These are phyloP conservation scores for Eutrema japonicum DNA, from an alignment of 345 rosid species.

Conservation along the genomic window DNA sequence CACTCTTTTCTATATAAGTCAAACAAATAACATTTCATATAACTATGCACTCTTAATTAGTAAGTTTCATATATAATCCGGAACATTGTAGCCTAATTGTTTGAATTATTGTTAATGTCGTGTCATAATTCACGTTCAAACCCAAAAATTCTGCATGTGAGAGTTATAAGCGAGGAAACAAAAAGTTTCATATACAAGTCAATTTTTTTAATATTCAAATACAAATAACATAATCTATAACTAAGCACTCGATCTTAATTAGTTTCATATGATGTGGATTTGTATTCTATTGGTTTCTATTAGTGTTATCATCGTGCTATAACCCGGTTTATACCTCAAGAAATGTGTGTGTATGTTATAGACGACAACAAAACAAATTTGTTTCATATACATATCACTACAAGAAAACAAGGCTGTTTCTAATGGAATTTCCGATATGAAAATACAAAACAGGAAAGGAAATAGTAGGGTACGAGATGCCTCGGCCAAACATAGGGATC, in stretches of 20 bases:
- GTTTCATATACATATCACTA: constrained; percentile 1
- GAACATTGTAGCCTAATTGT: background rate
- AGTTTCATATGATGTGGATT: background rate
- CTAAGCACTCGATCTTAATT: background rate
- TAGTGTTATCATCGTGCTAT: background rate
- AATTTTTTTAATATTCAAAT: too few species aligned
- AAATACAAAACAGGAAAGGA: constrained; percentile 61
- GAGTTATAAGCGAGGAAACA: too few species aligned
- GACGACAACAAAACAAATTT: background rate
- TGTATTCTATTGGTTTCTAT: background rate
- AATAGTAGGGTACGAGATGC: constrained; percentile 77
- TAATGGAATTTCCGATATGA: too few species aligned
- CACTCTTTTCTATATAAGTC: background rate
- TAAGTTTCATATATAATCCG: too few species aligned
- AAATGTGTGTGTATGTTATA: background rate
- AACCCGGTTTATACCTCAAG: background rate
- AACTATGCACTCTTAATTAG: background rate
- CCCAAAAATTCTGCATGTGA: background rate
- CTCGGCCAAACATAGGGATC: constrained; percentile 95
- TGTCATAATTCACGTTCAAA: background rate
- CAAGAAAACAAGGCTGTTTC: too few species aligned
- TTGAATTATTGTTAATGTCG: background rate
- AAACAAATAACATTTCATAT: background rate
- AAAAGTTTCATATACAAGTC: too few species aligned
- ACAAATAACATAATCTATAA: background rate